A percentile compares a stretch with the other conserved stretches of the same genome.
These are phyloP conservation scores for Phellopilus nigrolimitatus DNA, from an alignment of 1,284 basidiomycete species.

Conservation along the genomic window DNA sequence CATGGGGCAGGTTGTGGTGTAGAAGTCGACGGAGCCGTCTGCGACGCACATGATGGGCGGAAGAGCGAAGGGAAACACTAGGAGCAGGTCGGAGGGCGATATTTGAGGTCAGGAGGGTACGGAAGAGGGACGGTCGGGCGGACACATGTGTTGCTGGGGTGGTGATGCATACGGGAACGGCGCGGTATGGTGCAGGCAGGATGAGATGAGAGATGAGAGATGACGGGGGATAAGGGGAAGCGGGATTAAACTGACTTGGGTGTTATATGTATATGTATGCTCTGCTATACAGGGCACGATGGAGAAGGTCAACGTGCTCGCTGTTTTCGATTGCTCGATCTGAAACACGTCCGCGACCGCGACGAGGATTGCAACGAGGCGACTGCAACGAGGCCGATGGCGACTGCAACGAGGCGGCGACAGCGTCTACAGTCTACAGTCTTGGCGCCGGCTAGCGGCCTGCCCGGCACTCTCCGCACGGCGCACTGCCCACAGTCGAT, in stretches of 20 bases:
- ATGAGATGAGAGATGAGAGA: neutral
- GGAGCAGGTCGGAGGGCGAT: conserved; percentile 21
- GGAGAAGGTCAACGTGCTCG: too few relatives aligned
- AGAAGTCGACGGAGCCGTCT: conserved; percentile 61
- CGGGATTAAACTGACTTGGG: neutral
- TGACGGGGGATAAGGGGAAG: neutral
- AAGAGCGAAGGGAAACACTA: neutral
- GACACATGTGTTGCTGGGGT: too few relatives aligned
- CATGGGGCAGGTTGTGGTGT: conserved; percentile 67
- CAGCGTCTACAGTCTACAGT: too few relatives aligned
- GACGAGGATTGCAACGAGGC: neutral
- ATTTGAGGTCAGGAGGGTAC: conserved; percentile 27
- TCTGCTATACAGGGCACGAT: neutral
- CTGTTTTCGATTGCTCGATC: too few relatives aligned
- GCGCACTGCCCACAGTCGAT: too few relatives aligned
- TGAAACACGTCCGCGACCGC: too few relatives aligned
- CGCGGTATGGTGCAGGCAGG: neutral
- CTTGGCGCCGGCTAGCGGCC: too few relatives aligned
- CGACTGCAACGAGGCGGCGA: neutral
- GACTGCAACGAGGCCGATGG: too few relatives aligned
- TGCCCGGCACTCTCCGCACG: conserved; percentile 3
- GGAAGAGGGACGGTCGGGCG: conserved; percentile 24
- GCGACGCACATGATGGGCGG: conserved; percentile 58
- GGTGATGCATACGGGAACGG: conserved; percentile 35
- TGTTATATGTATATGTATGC: neutral